Base-by-base conservation (phyloP, 2,329 filamentous ascomycete genomes). In the Beauveria bassiana region DNA sequence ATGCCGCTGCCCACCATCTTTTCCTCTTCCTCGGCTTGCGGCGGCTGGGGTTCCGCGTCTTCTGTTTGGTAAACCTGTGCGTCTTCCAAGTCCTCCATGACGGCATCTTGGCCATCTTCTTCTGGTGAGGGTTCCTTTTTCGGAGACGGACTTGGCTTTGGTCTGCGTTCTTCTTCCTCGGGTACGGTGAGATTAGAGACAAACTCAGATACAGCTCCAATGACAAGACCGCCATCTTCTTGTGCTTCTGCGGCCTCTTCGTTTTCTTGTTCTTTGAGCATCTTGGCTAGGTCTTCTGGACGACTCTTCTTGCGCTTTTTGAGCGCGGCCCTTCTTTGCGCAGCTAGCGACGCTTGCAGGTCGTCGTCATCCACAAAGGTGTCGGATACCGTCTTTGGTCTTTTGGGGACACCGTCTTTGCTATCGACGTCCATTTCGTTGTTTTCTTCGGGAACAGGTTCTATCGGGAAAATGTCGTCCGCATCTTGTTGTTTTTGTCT, bases 191-290 rank as follows among this genome's bases (percentile, higher is more conserved):
- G 76, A 60, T 91, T 91, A 28, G 92, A 89, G 34, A 99, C 89
- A 68, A 99, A 99, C 68, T 96, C 93, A 0, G 92, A 92, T 0
- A 93, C 96, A 71, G 97, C 95, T 64, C 97, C 93, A 62, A 99
- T 93, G n/a, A 97, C 84, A 1, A 99, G 79, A 1, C 92, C 93
- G 34, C 75, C 77, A 2, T 68, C 71, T 46, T 75, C 71, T 5
- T 63, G 66, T 28, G 70, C 72, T 7, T 69, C 68, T 2, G 78
- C 79, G 40, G 77, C 77, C 56, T 81, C 79, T 10, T 84, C 78
- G 0, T 81, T 77, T 26, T 82, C 81, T 55, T 87, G 85, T 34
- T 86, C 83, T 22, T 86, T 87, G 45, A 99, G 77, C 69, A 95
- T 89, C 65, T 87, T 86, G 20, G 90, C 93, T 64, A 99, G 81